phyloP scores from a whole-genome alignment of 2,329 filamentous ascomycete genomes.

The Pyrenophora teres region DNA sequence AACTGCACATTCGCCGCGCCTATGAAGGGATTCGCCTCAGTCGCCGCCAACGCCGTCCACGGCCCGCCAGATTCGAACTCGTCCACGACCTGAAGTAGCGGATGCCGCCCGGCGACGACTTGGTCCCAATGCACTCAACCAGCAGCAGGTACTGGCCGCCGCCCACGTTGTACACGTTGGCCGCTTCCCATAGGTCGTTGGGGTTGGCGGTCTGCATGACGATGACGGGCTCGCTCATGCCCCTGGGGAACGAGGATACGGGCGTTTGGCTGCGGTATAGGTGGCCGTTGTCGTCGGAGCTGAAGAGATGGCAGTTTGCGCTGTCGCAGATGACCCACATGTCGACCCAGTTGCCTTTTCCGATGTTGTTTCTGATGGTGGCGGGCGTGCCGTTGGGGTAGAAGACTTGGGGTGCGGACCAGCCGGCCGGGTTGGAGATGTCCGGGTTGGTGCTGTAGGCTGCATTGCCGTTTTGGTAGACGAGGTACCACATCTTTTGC shows the following conservation, averaged over 20 bases:
- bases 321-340: constrained; percentile 53
- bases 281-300: constrained; percentile 50
- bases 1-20: constrained; percentile 48
- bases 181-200: constrained; percentile 46
- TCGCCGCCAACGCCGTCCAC: constrained; percentile 45
- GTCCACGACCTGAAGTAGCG: constrained; percentile 52
- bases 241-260: constrained; percentile 42
- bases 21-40: constrained; percentile 47
- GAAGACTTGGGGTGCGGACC: constrained; percentile 48
- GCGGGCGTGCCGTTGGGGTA: constrained; percentile 40
- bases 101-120: constrained; percentile 24
- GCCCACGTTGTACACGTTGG: constrained; percentile 45
- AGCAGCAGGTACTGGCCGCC: constrained; percentile 45
- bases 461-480: constrained; percentile 52
- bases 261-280: constrained; percentile 49
- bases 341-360: constrained; percentile 49
- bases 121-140: constrained; percentile 47
- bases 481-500: constrained; percentile 51
- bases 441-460: constrained; percentile 51
- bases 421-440: constrained; percentile 48
- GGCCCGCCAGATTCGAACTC: constrained; percentile 33
- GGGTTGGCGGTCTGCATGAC: constrained; percentile 34
- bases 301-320: constrained; percentile 48
- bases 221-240: constrained; percentile 47
- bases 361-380: constrained; percentile 41